These are phyloP conservation scores for Pholiota microspora DNA, from an alignment of 768 basidiomycete genomes.

Conservation along the genomic window DNA sequence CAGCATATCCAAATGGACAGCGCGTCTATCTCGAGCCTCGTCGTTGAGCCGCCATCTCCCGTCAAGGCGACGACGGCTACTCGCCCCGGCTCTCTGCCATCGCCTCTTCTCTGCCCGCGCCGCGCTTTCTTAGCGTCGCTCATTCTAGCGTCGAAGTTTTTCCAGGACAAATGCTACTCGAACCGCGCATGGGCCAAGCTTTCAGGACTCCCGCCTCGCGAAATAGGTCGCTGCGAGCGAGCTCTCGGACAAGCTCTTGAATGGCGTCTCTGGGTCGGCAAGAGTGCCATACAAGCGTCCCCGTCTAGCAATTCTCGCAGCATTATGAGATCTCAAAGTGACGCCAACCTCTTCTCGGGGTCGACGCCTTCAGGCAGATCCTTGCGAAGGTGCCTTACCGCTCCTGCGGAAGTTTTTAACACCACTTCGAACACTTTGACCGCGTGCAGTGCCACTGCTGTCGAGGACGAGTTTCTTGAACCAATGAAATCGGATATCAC, in stretches of 20 bases:
- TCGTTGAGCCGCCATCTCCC: constrained; percentile 5
- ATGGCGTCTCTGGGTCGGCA: constrained; percentile 94
- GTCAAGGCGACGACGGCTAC: constrained; percentile 11
- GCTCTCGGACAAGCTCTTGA: constrained; percentile 83
- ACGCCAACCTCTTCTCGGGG: constrained; percentile 25
- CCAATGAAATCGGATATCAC: background rate
- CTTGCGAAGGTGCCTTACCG: constrained; percentile 40
- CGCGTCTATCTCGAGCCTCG: constrained; percentile 11
- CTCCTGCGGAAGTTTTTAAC: constrained; percentile 25
- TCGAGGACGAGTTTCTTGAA: background rate
- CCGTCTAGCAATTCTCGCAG: constrained; percentile 26
- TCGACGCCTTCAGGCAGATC: background rate
- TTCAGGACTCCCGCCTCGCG: constrained; percentile 80
- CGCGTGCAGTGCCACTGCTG: background rate
- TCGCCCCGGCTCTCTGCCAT: constrained; percentile 51
- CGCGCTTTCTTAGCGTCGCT: constrained; percentile 86
- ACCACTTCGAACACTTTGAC: too few relatives aligned
- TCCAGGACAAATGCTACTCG: constrained; percentile 91
- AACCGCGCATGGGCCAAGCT: constrained; percentile 95
- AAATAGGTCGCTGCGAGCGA: constrained; percentile 87
- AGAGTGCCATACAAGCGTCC: constrained; percentile 35
- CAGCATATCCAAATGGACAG: background rate
- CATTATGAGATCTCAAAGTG: constrained; percentile 52
- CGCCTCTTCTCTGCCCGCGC: constrained; percentile 83
- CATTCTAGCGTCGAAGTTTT: constrained; percentile 89